Base-by-base conservation (phyloP, 2,329 filamentous ascomycete genomes). In the Venturia oleaginea region DNA sequence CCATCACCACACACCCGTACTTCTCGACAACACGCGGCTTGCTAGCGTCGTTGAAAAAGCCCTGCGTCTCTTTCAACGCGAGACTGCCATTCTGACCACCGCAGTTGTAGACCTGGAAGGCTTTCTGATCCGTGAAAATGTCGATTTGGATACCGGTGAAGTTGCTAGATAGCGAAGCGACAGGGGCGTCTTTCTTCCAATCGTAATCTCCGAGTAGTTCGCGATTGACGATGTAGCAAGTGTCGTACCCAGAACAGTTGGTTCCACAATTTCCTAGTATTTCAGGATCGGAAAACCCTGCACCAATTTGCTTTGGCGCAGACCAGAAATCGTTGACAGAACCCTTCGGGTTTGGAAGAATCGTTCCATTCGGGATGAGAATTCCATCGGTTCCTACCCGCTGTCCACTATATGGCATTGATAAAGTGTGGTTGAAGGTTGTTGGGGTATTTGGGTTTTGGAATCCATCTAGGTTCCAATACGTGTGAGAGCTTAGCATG, bases 71-170 rank as follows among this genome's bases (percentile, higher is more conserved):
- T 79, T 92, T 92, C 67, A 92, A 77, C 0, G 88, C 78, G 67
- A 89, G 76, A 1, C 81, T 76, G 32, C 77, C 79, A 76, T 95
- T 86, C 77, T 90, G 86, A 27, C 84, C 84, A 70, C 85, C 86
- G 80, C 92, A 97, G 67, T 84, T 86, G 80, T 96, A 97, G 70
- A 97, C 82, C 77, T 97, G 92, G 76, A 95, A 86, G 3, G 91
- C 92, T 13, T 89, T 85, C 78, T 96, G 92, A 77, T 96, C 91
- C 8, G 87, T 86, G 75, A 82, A 90, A 69, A 97, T 80, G 65
- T 96, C 89, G 65, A 97, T 73, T 72, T 86, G 85, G 74, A 97
- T 96, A 59, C 92, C 92, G 0, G 89, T 92, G 83, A 85, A 91
- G 4, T 83, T 80, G 43, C 87, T 89, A 3, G 85, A 85, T 34